Conservation (phyloP, 1,284 basidiomycete genomes). For the Ustilago cynodontis region DNA sequence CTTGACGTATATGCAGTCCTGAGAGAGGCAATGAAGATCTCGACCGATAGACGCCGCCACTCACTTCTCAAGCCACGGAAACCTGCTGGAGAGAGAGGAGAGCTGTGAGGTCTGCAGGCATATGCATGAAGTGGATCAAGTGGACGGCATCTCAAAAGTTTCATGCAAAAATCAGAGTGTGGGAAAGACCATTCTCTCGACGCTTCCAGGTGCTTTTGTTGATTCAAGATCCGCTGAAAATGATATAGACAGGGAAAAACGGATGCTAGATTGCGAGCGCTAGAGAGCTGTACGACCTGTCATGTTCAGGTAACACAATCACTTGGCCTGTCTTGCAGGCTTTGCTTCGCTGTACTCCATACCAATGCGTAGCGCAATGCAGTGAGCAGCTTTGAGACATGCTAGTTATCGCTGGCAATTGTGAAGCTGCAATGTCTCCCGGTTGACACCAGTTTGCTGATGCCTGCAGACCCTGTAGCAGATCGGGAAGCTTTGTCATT, state of each 20-base stretch:
- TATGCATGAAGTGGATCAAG: slow-evolving; percentile 8
- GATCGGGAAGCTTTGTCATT: too few relatives aligned
- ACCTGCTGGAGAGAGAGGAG: not conserved
- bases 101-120: not conserved
- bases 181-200: slow-evolving; percentile 2
- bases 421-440: not conserved
- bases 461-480: too few relatives aligned
- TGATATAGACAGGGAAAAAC: not conserved
- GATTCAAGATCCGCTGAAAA: slow-evolving; percentile 5
- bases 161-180: slow-evolving; percentile 2
- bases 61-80: not conserved
- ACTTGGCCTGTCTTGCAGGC: too few relatives aligned
- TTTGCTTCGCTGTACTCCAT: not conserved
- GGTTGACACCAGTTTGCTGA: too few relatives aligned
- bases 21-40: slow-evolving; percentile 21
- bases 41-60: slow-evolving; percentile 3
- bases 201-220: not conserved
- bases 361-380: not conserved
- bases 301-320: too few relatives aligned
- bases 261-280: too few relatives aligned
- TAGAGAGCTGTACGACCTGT: too few relatives aligned
- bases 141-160: slow-evolving; percentile 3
- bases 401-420: not conserved
- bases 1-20: not conserved
- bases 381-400: not conserved